Evolutionary conservation across 495 filamentous ascomycete species (phyloP), one percentile per base, ranked within the genome.

Genomic region (Penicillium herquei): DNA sequence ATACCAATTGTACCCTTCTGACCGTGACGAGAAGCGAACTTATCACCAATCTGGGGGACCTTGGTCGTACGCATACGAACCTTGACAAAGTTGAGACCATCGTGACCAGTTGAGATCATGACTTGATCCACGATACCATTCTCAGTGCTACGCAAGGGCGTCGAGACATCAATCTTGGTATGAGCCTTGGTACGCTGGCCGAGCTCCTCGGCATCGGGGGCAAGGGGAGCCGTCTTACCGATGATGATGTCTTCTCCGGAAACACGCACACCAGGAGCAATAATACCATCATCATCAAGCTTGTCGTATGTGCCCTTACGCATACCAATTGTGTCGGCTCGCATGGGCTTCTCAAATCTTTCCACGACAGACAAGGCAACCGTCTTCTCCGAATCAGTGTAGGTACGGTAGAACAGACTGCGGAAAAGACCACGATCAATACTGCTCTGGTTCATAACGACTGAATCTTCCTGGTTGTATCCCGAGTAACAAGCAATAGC

Each of bases 401-500:
- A 98, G 17, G 92, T 89, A 54, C 95, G 88, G 80, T 96, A 98
- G 80, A 98, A 99, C 14, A 99, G 78, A 84, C 90, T 95, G 67
- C 94, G 86, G 88, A 98, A 98, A 9, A 99, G 78, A 34, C 94
- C 94, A 55, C 94, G 88, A 64, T 99, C 94, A 63, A 98, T 98
- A 61, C 90, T 94, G 75, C 90, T 95, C 72, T 99, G 95, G 73
- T 97, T 99, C 95, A 99, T 97, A 61, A 99, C 95, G 49, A 99
- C 94, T 18, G 94, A 98, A 83, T 99, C 94, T 90, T 99, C 94
- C 71, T 98, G 95, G 70, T 99, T 98, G 81, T 98, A 99, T n/a
- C 94, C 94, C 13, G 91, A 96, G 74, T 98, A 99, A 70, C 88
- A 92, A 43, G 89, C 83, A 77, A 99, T 98, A 35, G 95, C 94